Percentiles rank a stretch among this genome's conserved stretches.
These are phyloP conservation scores for Verticillium tricorpus DNA, from an alignment of 2,329 filamentous ascomycete species.

Conservation along the genomic window DNA sequence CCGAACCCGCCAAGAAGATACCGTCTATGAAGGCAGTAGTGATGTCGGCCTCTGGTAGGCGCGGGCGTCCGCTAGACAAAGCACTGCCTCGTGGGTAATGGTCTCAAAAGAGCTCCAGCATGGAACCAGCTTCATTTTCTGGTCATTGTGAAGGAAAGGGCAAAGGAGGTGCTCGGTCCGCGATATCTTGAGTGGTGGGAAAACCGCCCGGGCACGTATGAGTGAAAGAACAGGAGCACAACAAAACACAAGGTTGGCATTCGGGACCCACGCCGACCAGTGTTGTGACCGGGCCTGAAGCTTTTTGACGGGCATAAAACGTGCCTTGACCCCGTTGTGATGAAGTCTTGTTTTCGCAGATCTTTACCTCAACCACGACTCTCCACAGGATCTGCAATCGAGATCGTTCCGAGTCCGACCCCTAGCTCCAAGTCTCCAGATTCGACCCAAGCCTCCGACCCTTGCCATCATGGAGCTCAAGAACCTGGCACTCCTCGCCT, in stretches of 20 bases:
- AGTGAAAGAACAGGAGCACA: background rate
- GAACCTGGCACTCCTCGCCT: slow-evolving; percentile 2
- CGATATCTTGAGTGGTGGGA: background rate
- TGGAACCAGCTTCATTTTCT: background rate
- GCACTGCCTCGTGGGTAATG: background rate
- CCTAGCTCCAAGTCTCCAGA: background rate
- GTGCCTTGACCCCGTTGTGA: background rate
- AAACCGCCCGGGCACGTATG: background rate
- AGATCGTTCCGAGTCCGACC: background rate
- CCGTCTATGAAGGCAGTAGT: background rate
- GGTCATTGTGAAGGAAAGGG: background rate
- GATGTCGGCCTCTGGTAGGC: background rate
- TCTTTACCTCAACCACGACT: background rate
- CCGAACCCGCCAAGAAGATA: background rate
- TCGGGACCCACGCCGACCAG: background rate
- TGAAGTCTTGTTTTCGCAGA: background rate
- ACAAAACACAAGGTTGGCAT: no score
- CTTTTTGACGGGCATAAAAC: background rate
- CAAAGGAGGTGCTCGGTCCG: background rate
- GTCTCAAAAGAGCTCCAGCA: background rate
- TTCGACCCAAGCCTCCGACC: background rate
- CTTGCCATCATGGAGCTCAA: background rate
- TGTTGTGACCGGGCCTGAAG: background rate
- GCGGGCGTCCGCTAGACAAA: background rate
- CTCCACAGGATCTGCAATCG: background rate